Evolutionary conservation across 169 alveolate species (phyloP).

Genomic region (Cryptosporidium parvum): DNA sequence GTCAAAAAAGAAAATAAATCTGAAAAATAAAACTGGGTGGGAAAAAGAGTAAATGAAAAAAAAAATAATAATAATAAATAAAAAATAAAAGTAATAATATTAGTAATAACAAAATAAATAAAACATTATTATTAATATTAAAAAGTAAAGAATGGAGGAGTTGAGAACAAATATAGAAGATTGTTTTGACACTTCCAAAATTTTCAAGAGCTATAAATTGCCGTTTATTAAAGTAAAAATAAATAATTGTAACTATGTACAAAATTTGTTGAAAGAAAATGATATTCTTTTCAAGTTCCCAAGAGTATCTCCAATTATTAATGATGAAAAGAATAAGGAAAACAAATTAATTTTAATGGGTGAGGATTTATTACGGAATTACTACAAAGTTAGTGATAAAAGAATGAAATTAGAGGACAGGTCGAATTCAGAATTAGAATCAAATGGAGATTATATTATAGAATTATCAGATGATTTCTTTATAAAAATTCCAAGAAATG

Average conservation of each 20-base stretch:
- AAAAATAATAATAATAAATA: neutral
- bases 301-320: conserved; percentile 42
- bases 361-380: neutral
- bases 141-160: neutral
- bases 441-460: conserved; percentile 10
- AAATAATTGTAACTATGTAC: conserved; percentile 10
- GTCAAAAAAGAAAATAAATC: neutral
- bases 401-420: neutral
- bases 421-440: no score
- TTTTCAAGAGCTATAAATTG: conserved; percentile 18
- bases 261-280: conserved; percentile 5
- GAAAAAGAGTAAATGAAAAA: neutral
- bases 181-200: conserved; percentile 8
- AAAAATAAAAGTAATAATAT: no score
- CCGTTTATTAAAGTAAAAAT: conserved; percentile 30
- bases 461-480: conserved; percentile 22
- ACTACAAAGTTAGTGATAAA: neutral
- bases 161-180: neutral
- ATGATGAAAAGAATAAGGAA: conserved; percentile 1
- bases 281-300: conserved; percentile 37
- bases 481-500: conserved; percentile 19
- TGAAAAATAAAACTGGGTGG: neutral
- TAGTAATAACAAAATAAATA: no score
- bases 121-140: neutral
- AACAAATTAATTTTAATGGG: conserved; percentile 8